Percentiles rank a stretch among this genome's conserved stretches.
phyloP scores from a whole-genome alignment of 805 yeast species.

The Candida schatavii region DNA sequence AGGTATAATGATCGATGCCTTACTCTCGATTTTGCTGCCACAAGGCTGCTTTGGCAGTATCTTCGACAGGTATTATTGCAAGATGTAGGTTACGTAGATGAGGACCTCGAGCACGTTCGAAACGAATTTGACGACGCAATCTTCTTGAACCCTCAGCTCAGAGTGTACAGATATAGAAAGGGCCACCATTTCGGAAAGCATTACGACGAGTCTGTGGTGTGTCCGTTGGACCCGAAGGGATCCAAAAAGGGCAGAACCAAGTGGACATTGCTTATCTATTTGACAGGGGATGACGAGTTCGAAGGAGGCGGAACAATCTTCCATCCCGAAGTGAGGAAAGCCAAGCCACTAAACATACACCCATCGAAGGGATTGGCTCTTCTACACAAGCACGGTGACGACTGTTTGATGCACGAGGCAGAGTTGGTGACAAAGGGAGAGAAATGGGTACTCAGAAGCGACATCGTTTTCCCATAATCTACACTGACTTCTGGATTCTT shows the following conservation, averaged over 20 bases:
- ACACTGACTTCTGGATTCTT: too few species aligned
- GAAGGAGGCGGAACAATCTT: constrained; percentile 61
- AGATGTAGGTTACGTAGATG: constrained; percentile 26
- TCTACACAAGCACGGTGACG: constrained; percentile 65
- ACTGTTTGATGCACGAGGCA: constrained; percentile 60
- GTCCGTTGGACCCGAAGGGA: constrained; percentile 22
- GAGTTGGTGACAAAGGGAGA: constrained; percentile 48
- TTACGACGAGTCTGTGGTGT: constrained; percentile 54
- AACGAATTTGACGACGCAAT: constrained; percentile 35
- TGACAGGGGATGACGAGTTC: constrained; percentile 56
- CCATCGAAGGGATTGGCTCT: constrained; percentile 57
- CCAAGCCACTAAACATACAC: constrained; percentile 33
- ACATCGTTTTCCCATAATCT: constrained; percentile 35
- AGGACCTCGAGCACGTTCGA: constrained; percentile 19
- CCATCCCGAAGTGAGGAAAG: constrained; percentile 27
- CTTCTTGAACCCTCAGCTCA: constrained; percentile 54
- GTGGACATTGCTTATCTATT: constrained; percentile 60
- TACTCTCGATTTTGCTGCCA: constrained; percentile 37
- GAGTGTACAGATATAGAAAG: constrained; percentile 52
- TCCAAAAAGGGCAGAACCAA: constrained; percentile 38
- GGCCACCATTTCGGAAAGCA: constrained; percentile 63
- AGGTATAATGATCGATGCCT: constrained; percentile 53
- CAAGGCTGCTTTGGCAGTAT: constrained; percentile 42
- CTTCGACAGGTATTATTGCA: constrained; percentile 28
- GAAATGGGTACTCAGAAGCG: constrained; percentile 64